These are phyloP conservation scores for Neofusicoccum sp. DNA, from an alignment of 2,329 filamentous ascomycete genomes.

Conservation along the genomic window DNA sequence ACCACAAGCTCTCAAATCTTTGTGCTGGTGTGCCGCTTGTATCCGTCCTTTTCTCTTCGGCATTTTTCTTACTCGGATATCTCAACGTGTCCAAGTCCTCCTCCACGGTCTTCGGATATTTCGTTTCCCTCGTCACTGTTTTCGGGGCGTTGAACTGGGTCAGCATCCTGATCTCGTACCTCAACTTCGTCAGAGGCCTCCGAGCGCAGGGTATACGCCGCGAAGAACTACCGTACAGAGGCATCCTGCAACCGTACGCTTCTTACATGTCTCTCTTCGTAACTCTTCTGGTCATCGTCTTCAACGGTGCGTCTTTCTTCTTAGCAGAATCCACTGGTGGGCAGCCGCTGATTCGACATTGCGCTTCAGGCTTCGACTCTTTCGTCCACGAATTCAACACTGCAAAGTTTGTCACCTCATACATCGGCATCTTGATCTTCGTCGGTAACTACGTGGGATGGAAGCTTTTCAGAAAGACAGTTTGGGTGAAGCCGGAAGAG, in stretches of 20 bases:
- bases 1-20: neutral
- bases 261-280: conserved; percentile 37
- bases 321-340: too few species aligned
- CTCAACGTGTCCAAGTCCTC: conserved; percentile 41
- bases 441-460: conserved; percentile 5
- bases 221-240: conserved; percentile 39
- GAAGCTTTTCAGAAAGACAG: conserved; percentile 16
- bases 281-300: conserved; percentile 25
- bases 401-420: conserved; percentile 15
- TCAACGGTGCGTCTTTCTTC: conserved; percentile 13
- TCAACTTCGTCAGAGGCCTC: conserved; percentile 39
- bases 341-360: neutral
- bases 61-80: conserved; percentile 42
- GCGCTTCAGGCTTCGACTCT: conserved; percentile 16
- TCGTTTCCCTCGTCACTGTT: conserved; percentile 46
- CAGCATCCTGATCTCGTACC: conserved; percentile 41
- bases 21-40: conserved; percentile 34
- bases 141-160: conserved; percentile 48
- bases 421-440: conserved; percentile 37
- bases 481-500: neutral
- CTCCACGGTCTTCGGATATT: conserved; percentile 41
- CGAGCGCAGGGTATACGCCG: conserved; percentile 39
- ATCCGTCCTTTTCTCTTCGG: conserved; percentile 38
- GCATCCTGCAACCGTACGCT: conserved; percentile 40
- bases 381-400: conserved; percentile 16